Evolutionary conservation across 495 filamentous ascomycete genomes (phyloP).

Genomic region (Penicillium egyptiacum): DNA sequence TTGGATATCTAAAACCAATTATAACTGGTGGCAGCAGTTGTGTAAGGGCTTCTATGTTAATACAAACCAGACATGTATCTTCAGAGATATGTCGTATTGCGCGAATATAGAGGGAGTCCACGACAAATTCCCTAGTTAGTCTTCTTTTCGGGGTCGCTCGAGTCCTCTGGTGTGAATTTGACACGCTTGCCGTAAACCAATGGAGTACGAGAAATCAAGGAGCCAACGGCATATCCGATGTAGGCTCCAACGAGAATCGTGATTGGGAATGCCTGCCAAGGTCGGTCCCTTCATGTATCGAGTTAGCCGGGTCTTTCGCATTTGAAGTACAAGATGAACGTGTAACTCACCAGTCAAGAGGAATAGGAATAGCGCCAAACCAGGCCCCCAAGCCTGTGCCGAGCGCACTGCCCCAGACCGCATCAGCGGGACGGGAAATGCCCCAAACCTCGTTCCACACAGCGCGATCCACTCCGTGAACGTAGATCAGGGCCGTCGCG

Average conservation of each 20-base stretch:
- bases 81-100: background rate
- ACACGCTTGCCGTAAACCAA: slow-evolving; percentile 63
- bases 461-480: slow-evolving; percentile 70
- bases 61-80: background rate
- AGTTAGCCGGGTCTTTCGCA: slow-evolving; percentile 13
- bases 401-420: slow-evolving; percentile 43
- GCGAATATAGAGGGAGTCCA: background rate
- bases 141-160: slow-evolving; percentile 31
- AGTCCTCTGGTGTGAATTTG: slow-evolving; percentile 47
- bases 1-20: background rate
- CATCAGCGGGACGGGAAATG: slow-evolving; percentile 42
- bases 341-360: slow-evolving; percentile 77
- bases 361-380: slow-evolving; percentile 81
- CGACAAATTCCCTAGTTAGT: slow-evolving; percentile 16
- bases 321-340: slow-evolving; percentile 10
- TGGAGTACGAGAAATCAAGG: slow-evolving; percentile 55
- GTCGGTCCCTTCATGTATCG: slow-evolving; percentile 61
- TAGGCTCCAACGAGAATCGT: slow-evolving; percentile 78
- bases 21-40: background rate
- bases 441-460: slow-evolving; percentile 73
- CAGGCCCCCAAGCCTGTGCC: slow-evolving; percentile 57
- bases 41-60: background rate
- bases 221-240: slow-evolving; percentile 63
- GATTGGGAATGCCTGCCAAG: slow-evolving; percentile 97
- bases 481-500: slow-evolving; percentile 74